Evolutionary conservation across 1,139 yeast genomes (phyloP).

Genomic region (Starmera stellimalicola): DNA sequence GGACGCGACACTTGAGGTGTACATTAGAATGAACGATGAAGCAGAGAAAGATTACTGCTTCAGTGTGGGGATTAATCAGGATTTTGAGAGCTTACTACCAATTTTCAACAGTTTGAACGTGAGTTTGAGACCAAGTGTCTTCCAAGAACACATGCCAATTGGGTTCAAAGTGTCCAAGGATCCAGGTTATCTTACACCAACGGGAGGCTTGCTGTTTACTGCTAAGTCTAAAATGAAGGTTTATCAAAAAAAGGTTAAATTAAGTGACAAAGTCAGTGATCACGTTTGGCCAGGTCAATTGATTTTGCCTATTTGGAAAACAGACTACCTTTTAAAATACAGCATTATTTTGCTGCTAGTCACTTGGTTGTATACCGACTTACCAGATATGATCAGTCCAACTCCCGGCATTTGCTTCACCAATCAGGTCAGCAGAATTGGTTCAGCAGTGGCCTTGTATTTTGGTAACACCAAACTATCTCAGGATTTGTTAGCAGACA

Average conservation of each 20-base stretch:
- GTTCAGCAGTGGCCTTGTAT: constrained; percentile 26
- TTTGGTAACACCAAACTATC: constrained; percentile 32
- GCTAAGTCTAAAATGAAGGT: constrained; percentile 38
- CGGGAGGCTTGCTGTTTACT: constrained; percentile 70
- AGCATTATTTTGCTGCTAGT: constrained; percentile 37
- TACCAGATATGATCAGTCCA: constrained; percentile 82
- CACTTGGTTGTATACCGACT: constrained; percentile 83
- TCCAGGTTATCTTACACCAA: constrained; percentile 81
- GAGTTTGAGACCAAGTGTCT: constrained; percentile 70
- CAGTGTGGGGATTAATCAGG: constrained; percentile 48
- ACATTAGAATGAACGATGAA: constrained; percentile 79
- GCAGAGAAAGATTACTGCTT: constrained; percentile 85
- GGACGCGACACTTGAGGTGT: constrained; percentile 47
- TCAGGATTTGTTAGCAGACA: constrained; percentile 37
- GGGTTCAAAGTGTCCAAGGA: constrained; percentile 60
- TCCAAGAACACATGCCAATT: constrained; percentile 53
- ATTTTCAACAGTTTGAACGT: constrained; percentile 64
- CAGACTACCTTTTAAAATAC: constrained; percentile 39
- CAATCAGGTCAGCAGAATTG: constrained; percentile 40
- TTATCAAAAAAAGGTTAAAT: constrained; percentile 11
- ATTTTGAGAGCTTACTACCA: constrained; percentile 42
- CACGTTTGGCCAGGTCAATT: constrained; percentile 87
- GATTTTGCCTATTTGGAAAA: constrained; percentile 72
- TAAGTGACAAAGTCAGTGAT: constrained; percentile 22
- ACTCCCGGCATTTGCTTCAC: constrained; percentile 87